phyloP scores from a whole-genome alignment of 768 basidiomycete genomes.

The Hericium erinaceus region DNA sequence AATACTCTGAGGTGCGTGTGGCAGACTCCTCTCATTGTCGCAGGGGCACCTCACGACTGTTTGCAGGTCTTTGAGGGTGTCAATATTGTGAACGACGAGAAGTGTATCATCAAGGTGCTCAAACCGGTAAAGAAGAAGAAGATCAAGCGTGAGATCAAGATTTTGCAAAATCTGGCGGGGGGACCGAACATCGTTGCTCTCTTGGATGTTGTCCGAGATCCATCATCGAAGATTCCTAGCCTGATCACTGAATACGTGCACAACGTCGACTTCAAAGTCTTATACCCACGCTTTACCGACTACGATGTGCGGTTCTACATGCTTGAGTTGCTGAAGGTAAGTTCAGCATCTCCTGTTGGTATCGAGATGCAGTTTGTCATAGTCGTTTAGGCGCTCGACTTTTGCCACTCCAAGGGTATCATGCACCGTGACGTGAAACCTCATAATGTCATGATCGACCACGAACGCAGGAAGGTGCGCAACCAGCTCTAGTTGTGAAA shows the following conservation, averaged over 20 bases:
- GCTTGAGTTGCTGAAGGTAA: constrained; percentile 87
- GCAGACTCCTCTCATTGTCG: constrained; percentile 3
- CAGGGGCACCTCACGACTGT: background rate
- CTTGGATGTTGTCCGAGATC: constrained; percentile 93
- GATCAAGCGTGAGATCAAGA: constrained; percentile 98
- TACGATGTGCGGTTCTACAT: constrained; percentile 95
- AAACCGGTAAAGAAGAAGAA: constrained; percentile 99
- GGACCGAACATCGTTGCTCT: constrained; percentile 92
- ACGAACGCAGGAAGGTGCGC: constrained; percentile 83
- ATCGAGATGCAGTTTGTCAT: background rate
- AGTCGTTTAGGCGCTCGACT: constrained; percentile 72
- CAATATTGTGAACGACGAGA: constrained; percentile 83
- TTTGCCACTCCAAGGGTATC: constrained; percentile 96
- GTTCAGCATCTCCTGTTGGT: constrained; percentile 1
- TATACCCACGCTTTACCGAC: constrained; percentile 94
- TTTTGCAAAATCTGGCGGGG: constrained; percentile 90
- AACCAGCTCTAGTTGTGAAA: constrained; percentile 9
- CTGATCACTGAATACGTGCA: constrained; percentile 97
- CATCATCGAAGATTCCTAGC: constrained; percentile 92
- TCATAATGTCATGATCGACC: constrained; percentile 99
- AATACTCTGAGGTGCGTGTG: constrained; percentile 78
- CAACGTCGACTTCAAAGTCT: constrained; percentile 94
- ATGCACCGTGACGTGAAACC: constrained; percentile 99
- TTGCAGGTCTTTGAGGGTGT: constrained; percentile 85
- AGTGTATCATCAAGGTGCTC: constrained; percentile 97